phyloP scores from a whole-genome alignment of 2,329 filamentous ascomycete species.

The Intubia oerlemansii region DNA sequence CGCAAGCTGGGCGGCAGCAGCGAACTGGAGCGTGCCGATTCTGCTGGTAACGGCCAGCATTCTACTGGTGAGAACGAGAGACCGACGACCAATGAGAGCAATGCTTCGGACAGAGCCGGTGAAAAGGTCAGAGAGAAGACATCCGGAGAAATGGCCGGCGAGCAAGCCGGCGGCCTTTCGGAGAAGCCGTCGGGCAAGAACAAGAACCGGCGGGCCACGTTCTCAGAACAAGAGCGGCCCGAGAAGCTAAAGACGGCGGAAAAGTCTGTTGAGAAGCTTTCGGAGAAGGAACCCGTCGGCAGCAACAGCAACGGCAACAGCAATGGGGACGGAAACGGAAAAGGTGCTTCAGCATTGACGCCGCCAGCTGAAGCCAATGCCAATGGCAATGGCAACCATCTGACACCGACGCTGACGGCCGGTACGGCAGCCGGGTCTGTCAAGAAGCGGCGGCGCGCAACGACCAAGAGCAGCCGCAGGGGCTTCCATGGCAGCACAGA shows the following conservation, averaged over 20 bases:
- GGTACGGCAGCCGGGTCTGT: conserved; percentile 21
- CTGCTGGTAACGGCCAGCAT: background rate
- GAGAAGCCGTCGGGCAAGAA: conserved; percentile 3
- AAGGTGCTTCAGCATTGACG: no score
- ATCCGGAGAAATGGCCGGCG: conserved; percentile 1
- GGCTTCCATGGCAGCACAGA: conserved; percentile 43
- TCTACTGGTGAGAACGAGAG: no score
- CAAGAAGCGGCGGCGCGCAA: conserved; percentile 43
- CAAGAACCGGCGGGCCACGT: conserved; percentile 26
- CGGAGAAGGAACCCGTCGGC: conserved; percentile 1
- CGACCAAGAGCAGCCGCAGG: conserved; percentile 46
- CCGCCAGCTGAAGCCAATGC: no score
- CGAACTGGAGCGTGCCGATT: conserved; percentile 14
- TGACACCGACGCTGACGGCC: conserved; percentile 3
- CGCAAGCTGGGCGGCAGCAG: conserved; percentile 30
- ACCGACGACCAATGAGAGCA: conserved; percentile 10
- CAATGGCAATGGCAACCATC: conserved; percentile 2
- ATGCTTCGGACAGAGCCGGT: no score
- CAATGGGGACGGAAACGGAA: no score
- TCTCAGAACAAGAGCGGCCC: conserved; percentile 31
- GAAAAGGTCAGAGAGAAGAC: conserved; percentile 6
- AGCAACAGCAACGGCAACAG: conserved; percentile 6
- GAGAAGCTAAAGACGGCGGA: no score
- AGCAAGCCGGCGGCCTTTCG: background rate
- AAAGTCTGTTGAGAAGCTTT: no score